A percentile compares a stretch with the other conserved stretches of the same genome.
Evolutionary conservation across 2,329 filamentous ascomycete genomes (phyloP).

Genomic region (Penicillium sp.): DNA sequence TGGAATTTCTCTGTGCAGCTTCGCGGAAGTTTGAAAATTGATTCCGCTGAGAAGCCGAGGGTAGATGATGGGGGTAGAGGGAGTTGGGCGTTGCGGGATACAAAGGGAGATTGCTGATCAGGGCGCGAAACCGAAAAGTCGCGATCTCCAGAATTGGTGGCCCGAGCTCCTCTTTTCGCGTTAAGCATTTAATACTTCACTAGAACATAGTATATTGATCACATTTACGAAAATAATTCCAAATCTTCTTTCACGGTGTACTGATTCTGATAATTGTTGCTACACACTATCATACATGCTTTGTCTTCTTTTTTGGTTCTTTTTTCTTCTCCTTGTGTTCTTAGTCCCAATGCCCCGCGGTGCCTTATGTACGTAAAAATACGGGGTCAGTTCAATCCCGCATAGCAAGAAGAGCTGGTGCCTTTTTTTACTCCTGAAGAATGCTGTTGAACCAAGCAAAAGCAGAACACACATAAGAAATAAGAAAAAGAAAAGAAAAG

Average conservation of each 20-base stretch:
- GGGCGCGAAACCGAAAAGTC: constrained; percentile 34
- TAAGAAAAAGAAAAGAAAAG: constrained; percentile 2
- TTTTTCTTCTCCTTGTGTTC: neutral
- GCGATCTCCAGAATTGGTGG: constrained; percentile 39
- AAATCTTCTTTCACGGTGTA: neutral
- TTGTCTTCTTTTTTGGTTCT: neutral
- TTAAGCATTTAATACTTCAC: constrained; percentile 3
- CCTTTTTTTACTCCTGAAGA: constrained; percentile 6
- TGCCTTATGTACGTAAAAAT: constrained; percentile 17
- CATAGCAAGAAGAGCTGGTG: neutral
- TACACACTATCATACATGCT: constrained; percentile 17
- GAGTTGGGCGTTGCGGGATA: constrained; percentile 9
- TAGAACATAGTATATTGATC: neutral
- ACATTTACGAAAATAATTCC: neutral
- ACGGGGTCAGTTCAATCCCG: neutral
- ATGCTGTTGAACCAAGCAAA: constrained; percentile 9
- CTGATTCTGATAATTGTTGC: neutral
- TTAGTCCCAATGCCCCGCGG: constrained; percentile 7
- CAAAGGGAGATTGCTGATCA: constrained; percentile 15
- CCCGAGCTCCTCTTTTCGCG: constrained; percentile 35
- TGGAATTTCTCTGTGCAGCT: neutral
- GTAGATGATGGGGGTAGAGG: neutral
- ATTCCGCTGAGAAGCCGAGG: neutral
- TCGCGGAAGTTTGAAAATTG: neutral
- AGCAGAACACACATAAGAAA: neutral